These are phyloP conservation scores for Kitagawia praeruptora DNA, from an alignment of 129 eudicot genomes.

Conservation along the genomic window DNA sequence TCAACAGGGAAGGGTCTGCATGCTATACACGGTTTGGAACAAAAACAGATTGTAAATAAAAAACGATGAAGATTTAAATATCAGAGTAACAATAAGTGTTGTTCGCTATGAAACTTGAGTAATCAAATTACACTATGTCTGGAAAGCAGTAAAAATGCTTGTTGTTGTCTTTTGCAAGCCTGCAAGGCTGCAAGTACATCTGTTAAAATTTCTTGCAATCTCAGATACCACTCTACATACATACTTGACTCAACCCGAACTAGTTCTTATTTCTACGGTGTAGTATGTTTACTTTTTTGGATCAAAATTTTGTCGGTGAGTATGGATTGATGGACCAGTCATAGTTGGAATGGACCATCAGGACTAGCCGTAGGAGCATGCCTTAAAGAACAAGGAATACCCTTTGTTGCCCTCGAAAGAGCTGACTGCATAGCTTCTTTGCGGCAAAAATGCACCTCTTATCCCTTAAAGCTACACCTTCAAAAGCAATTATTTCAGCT, in stretches of 20 bases:
- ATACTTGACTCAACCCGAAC: neutral
- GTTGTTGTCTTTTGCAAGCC: neutral
- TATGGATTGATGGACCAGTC: slow-evolving; percentile 83
- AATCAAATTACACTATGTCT: neutral
- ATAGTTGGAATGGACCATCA: slow-evolving; percentile 78
- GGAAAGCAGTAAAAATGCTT: neutral
- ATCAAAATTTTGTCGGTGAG: slow-evolving; percentile 43
- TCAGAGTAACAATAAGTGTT: neutral
- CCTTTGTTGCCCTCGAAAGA: slow-evolving; percentile 56
- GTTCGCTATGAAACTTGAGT: neutral
- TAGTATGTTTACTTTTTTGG: slow-evolving; percentile 42
- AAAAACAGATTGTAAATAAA: too few species aligned
- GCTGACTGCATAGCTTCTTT: slow-evolving; percentile 83
- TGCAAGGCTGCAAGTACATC: neutral
- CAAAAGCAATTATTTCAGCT: slow-evolving; percentile 81
- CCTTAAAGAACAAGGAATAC: slow-evolving; percentile 57
- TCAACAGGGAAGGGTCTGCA: neutral
- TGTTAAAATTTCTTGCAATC: neutral
- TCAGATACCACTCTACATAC: slow-evolving; percentile 9
- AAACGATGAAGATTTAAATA: too few species aligned
- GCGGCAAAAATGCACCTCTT: slow-evolving; percentile 81
- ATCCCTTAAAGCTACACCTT: slow-evolving; percentile 76
- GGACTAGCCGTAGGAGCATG: slow-evolving; percentile 86
- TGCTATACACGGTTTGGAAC: neutral
- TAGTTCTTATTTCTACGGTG: slow-evolving; percentile 1